Base-by-base conservation (phyloP, 2,329 filamentous ascomycete species). In the Lachnum nothofagi region DNA sequence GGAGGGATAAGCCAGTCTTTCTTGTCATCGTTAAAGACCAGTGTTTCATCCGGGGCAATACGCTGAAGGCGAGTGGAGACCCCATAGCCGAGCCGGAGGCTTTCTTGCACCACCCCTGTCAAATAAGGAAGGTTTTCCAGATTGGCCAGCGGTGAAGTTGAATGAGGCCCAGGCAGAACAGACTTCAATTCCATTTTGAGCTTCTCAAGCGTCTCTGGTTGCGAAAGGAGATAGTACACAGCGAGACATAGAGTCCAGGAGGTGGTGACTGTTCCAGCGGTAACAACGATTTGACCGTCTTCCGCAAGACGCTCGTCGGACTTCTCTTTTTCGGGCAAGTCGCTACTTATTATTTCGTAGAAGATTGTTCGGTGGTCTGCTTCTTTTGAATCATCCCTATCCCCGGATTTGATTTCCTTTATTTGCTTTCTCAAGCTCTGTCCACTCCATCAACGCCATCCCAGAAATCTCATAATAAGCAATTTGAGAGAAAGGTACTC, bases 191-290 rank as follows among this genome's bases (percentile, higher is more conserved):
- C 70, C 0, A 52, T 47, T 5, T 55, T 58, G 5, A 74, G 53
- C 4, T 49, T 57, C 1, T 42, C 14, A 1, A 63, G 52, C 3
- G 67, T 59, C 0, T 45, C 4, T 0, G 66, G 63, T 16, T 68
- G 59, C 14, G 53, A 48, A 16, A 68, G 63, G 2, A 72, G 49
- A 60, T 68, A 47, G 55, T 63, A 72, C 2, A 63, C 55, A 5
- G 63, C 52, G 9, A 67, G 46, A 2, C 61, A 49, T 7, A 72
- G 57, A 0, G 63, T 55, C 53, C 60, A 61, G 9, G 57, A 60
- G 1, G 60, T 63, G 0, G 67, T 72, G 34, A 68, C 65, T 22
- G 63, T 65, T 1, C 66, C 69, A 4, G 68, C 69, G 1, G 38
- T 46, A n/a, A 57, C 59, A 6, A 66, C 59, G 0, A 67, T 22